These are phyloP conservation scores for Rhododendron griersonianum DNA, from an alignment of 148 eudicot genomes.

Conservation along the genomic window DNA sequence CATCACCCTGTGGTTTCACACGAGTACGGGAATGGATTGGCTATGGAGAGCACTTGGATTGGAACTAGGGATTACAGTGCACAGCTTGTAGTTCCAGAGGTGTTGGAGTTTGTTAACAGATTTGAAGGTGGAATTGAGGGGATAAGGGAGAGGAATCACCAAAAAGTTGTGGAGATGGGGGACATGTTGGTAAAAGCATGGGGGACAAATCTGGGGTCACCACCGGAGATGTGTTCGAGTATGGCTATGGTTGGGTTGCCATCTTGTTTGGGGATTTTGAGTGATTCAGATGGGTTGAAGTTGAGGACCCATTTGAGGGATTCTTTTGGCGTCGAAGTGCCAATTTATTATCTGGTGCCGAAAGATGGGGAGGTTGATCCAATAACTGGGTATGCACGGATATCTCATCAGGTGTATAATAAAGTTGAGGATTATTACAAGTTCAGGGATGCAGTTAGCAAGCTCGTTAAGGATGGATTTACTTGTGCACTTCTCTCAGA, in stretches of 20 bases:
- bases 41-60: slow-evolving; percentile 82
- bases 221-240: slow-evolving; percentile 84
- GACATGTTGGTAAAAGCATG: slow-evolving; percentile 68
- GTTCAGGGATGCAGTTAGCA: slow-evolving; percentile 74
- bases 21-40: slow-evolving; percentile 83
- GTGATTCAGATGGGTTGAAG: slow-evolving; percentile 57
- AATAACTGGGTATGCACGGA: slow-evolving; percentile 87
- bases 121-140: slow-evolving; percentile 96
- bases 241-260: slow-evolving; percentile 91
- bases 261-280: slow-evolving; percentile 47
- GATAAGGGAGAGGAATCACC: slow-evolving; percentile 72
- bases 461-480: slow-evolving; percentile 59
- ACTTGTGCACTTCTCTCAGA: slow-evolving; percentile 45
- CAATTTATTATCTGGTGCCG: slow-evolving; percentile 59
- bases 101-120: slow-evolving; percentile 59
- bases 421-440: slow-evolving; percentile 55
- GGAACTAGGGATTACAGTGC: slow-evolving; percentile 92
- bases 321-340: slow-evolving; percentile 71
- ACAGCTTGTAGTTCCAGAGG: slow-evolving; percentile 78
- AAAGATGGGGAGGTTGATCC: slow-evolving; percentile 58
- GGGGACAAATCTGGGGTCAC: slow-evolving; percentile 80
- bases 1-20: slow-evolving; percentile 92
- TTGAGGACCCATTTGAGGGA: slow-evolving; percentile 73
- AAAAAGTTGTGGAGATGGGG: slow-evolving; percentile 77
- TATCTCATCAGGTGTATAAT: slow-evolving; percentile 90